A percentile compares a stretch with the other conserved stretches of the same genome.
Conservation (phyloP, 768 basidiomycete genomes). For the Boletus tylopilopsis region DNA sequence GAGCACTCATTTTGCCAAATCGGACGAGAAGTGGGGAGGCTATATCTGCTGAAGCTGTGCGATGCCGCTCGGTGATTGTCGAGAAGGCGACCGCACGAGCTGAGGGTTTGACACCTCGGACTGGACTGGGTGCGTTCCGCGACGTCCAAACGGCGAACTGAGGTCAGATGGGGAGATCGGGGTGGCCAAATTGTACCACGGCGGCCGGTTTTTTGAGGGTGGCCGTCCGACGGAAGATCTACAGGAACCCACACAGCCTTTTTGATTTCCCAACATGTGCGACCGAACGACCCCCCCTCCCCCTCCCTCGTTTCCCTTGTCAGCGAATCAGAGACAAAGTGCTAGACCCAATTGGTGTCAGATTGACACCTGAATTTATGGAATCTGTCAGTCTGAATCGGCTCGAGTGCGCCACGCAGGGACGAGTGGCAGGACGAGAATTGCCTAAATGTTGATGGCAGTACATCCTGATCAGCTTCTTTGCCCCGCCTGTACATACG, state of each 20-base stretch:
- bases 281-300: not conserved
- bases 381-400: too few species aligned
- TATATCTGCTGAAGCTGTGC: not conserved
- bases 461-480: conserved; percentile 31
- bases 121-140: too few species aligned
- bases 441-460: conserved; percentile 26
- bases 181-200: too few species aligned
- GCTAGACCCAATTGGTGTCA: too few species aligned
- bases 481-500: conserved; percentile 35
- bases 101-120: not conserved
- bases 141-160: not conserved
- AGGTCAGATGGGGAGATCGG: too few species aligned
- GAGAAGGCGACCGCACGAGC: conserved; percentile 9
- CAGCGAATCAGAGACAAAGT: too few species aligned
- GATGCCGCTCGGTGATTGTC: conserved; percentile 8
- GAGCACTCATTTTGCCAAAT: too few species aligned
- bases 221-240: conserved; percentile 15
- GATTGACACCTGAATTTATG: not conserved
- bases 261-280: conserved; percentile 6
- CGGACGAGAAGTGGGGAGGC: too few species aligned
- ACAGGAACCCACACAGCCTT: conserved; percentile 17
- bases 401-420: too few species aligned
- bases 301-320: too few species aligned
- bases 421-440: too few species aligned
- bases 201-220: too few species aligned